Evolutionary conservation across 371 early-diverging fungal genomes (phyloP).

Genomic region (Nosema muscidifuracis): DNA sequence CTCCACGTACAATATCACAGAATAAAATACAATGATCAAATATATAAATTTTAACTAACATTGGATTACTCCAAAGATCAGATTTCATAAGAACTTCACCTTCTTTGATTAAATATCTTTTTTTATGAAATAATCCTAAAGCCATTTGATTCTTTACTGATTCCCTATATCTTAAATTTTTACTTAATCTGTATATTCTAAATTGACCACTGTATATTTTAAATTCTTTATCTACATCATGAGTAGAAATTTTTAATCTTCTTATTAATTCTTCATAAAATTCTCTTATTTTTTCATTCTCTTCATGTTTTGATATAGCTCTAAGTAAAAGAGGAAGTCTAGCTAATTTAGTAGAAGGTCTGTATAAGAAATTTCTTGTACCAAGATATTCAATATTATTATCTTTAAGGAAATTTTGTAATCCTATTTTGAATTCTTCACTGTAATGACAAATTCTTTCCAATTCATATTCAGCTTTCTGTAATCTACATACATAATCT

Average conservation of each 20-base stretch:
- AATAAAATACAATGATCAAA: conserved; percentile 48
- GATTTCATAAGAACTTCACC: conserved; percentile 39
- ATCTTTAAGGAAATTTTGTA: conserved; percentile 42
- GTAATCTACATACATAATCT: conserved; percentile 43
- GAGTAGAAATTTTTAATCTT: conserved; percentile 29
- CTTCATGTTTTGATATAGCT: conserved; percentile 58
- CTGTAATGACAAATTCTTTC: conserved; percentile 37
- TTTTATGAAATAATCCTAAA: conserved; percentile 41
- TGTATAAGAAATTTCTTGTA: conserved; percentile 57
- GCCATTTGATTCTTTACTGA: conserved; percentile 9
- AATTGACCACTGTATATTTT: conserved; percentile 46
- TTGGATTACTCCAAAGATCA: neutral
- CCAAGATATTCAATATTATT: conserved; percentile 53
- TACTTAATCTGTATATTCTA: conserved; percentile 43
- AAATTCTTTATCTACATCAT: conserved; percentile 47
- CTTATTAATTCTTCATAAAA: conserved; percentile 29
- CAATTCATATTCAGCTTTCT: conserved; percentile 53
- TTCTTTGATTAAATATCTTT: conserved; percentile 35
- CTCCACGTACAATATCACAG: conserved; percentile 18
- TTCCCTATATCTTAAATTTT: conserved; percentile 28
- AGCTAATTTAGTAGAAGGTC: conserved; percentile 58
- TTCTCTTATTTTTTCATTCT: conserved; percentile 20
- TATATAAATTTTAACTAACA: conserved; percentile 30
- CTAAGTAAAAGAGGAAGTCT: conserved; percentile 58
- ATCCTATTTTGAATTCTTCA: conserved; percentile 47